Evolutionary conservation across 208 protist genomes (phyloP), one percentile per base, ranked within the genome.

Genomic region (Trypanosoma conorhini): DNA sequence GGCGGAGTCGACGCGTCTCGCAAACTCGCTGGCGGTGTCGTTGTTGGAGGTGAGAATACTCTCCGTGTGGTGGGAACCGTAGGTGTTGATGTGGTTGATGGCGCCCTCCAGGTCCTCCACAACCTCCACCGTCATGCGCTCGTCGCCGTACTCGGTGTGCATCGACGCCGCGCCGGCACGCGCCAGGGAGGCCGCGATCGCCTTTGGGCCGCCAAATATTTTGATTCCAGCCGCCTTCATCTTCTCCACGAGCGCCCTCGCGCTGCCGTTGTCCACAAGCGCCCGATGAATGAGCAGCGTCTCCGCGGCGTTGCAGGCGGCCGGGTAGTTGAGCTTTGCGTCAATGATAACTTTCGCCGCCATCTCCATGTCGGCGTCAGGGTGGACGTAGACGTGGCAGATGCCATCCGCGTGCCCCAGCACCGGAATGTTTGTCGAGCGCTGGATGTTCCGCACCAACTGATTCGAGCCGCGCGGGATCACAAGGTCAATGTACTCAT

Each of bases 351-450:
- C 76, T 26, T 72, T 67, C 30, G 72, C 70, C 48, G 88, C 87
- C 62, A 80, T 87, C 24, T 59, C 66, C 21, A 92, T 44, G 66
- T 95, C 87, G 12, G 88, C 93, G 67, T 86, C 75, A 22, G 74
- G 50, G 76, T 98, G 92, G 9, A 98, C 66, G 71, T 95, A 99
- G 17, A 98, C 76, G 70, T 96, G 92, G 81, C 97, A 99, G 58
- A 99, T 93, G 50, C 97, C 97, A 61, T 98, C 97, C 5, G 96
- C 91, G 81, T 99, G 97, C 33, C 96, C 96, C 13, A 98, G 79
- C 4, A 98, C 94, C 22, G 95, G 92, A 64, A 98, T 97, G 52
- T 81, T 83, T 31, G 91, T 95, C 51, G 86, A 91, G 19, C 70
- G 50, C 74, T 97, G 85, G 42, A 98, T 94, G 80, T 88, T 82